phyloP scores from a whole-genome alignment of 306 rosid genomes.

The Heteromeles arbutifolia region DNA sequence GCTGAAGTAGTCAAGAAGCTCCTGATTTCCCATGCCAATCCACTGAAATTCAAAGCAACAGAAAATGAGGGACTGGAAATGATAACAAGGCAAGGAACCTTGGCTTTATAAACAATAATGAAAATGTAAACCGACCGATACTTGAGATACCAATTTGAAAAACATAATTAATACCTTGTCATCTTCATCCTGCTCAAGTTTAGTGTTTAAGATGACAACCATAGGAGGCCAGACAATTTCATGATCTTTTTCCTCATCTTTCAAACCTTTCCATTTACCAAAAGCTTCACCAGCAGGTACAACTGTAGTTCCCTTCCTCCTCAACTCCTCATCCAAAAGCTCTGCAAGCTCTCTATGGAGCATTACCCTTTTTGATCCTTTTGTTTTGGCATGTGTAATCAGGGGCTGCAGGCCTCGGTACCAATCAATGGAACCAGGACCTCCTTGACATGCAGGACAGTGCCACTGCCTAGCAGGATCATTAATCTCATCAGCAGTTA shows the following conservation, averaged over 20 bases:
- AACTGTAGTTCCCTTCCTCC: constrained; percentile 54
- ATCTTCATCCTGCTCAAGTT: constrained; percentile 63
- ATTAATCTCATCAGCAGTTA: constrained; percentile 39
- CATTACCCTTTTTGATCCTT: constrained; percentile 65
- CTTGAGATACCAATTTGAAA: neutral
- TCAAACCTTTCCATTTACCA: constrained; percentile 79
- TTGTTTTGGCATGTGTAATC: constrained; percentile 74
- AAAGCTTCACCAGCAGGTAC: constrained; percentile 60
- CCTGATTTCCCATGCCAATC: constrained; percentile 70
- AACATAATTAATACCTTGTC: constrained; percentile 48
- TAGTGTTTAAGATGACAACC: constrained; percentile 65
- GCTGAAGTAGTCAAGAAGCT: constrained; percentile 71
- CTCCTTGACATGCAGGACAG: constrained; percentile 79
- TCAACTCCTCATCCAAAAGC: constrained; percentile 69
- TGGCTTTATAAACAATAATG: neutral
- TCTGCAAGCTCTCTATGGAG: constrained; percentile 67
- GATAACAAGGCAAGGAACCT: neutral
- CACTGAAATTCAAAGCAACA: constrained; percentile 11
- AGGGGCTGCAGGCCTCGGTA: constrained; percentile 76
- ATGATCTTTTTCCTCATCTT: constrained; percentile 57
- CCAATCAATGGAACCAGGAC: constrained; percentile 95
- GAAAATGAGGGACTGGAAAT: constrained; percentile 1
- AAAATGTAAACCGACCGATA: neutral
- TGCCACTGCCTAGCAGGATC: constrained; percentile 87
- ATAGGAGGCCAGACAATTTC: constrained; percentile 91